Conservation (phyloP, 2,329 filamentous ascomycete species). For the Colletotrichum caudatum region DNA sequence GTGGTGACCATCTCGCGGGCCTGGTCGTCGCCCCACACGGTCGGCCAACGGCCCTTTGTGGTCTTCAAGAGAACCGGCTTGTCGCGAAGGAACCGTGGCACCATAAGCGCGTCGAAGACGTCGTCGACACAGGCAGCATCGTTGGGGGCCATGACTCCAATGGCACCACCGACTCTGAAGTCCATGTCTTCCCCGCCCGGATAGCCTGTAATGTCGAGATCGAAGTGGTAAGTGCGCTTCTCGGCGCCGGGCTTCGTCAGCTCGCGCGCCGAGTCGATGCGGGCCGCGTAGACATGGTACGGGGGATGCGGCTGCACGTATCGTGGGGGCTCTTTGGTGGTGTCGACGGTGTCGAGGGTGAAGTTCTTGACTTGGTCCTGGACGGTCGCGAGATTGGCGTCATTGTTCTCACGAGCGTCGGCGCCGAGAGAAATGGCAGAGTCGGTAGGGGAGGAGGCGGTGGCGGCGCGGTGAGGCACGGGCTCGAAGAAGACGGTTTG, state of each 20-base stretch:
- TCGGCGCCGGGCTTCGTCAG: conserved; percentile 89
- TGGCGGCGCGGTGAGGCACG: conserved; percentile 55
- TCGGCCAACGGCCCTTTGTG: conserved; percentile 88
- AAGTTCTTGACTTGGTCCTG: conserved; percentile 46
- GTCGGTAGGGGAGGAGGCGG: conserved; percentile 59
- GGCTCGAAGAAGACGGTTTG: conserved; percentile 79
- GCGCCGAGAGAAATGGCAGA: conserved; percentile 61
- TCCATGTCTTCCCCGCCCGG: conserved; percentile 86
- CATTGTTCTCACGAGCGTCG: conserved; percentile 53
- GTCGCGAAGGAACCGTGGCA: conserved; percentile 86
- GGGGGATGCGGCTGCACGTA: conserved; percentile 97
- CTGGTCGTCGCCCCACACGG: conserved; percentile 95
- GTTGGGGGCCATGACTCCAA: conserved; percentile 93
- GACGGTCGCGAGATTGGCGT: conserved; percentile 47
- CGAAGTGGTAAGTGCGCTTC: conserved; percentile 98
- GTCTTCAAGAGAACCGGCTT: conserved; percentile 86
- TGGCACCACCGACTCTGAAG: conserved; percentile 96
- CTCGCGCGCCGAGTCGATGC: conserved; percentile 85
- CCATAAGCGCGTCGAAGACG: conserved; percentile 82
- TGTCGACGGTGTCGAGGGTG: conserved; percentile 62
- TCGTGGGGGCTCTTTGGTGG: conserved; percentile 78
- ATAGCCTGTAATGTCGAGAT: conserved; percentile 96
- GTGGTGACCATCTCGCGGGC: conserved; percentile 90
- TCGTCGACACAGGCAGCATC: conserved; percentile 81
- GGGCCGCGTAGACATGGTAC: conserved; percentile 91